phyloP scores from a whole-genome alignment of 768 basidiomycete species.

The Tephrocybe sp. region DNA sequence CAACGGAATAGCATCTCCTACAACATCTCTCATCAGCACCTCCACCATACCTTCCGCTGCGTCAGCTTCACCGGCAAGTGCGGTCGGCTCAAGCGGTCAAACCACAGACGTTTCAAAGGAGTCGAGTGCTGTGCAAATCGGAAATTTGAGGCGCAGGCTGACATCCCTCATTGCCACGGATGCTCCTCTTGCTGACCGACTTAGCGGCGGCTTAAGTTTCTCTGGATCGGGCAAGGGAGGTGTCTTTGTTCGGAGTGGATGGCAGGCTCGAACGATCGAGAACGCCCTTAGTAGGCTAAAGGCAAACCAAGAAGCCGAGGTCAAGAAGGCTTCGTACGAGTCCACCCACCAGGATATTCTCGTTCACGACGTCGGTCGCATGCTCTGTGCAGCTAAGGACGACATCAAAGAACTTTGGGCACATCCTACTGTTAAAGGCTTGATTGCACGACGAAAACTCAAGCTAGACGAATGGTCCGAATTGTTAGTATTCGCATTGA shows the following conservation, averaged over 20 bases:
- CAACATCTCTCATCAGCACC: slow-evolving; percentile 32
- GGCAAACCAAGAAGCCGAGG: slow-evolving; percentile 25
- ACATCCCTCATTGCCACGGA: slow-evolving; percentile 61
- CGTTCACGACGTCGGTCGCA: slow-evolving; percentile 56
- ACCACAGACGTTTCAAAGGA: slow-evolving; percentile 23
- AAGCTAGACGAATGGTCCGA: slow-evolving; percentile 87
- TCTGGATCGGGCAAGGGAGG: slow-evolving; percentile 75
- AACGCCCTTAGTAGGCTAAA: slow-evolving; percentile 43
- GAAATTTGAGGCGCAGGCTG: slow-evolving; percentile 56
- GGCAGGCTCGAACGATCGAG: slow-evolving; percentile 71
- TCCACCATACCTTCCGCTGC: slow-evolving; percentile 16
- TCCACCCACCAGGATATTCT: slow-evolving; percentile 47
- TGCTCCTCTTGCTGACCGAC: slow-evolving; percentile 59
- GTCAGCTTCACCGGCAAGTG: slow-evolving; percentile 20
- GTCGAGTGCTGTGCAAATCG: slow-evolving; percentile 38
- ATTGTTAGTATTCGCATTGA: slow-evolving; percentile 53
- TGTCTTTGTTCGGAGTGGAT: slow-evolving; percentile 76
- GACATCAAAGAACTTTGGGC: slow-evolving; percentile 75
- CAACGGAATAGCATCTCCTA: slow-evolving; percentile 36
- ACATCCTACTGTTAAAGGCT: slow-evolving; percentile 63
- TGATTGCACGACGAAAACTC: slow-evolving; percentile 66
- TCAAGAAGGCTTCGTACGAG: slow-evolving; percentile 31
- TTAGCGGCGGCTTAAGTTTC: slow-evolving; percentile 71
- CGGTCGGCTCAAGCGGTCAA: slow-evolving; percentile 25
- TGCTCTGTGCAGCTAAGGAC: slow-evolving; percentile 55